These are phyloP conservation scores for Saraca asoca DNA, from an alignment of 331 rosid species.

Conservation along the genomic window DNA sequence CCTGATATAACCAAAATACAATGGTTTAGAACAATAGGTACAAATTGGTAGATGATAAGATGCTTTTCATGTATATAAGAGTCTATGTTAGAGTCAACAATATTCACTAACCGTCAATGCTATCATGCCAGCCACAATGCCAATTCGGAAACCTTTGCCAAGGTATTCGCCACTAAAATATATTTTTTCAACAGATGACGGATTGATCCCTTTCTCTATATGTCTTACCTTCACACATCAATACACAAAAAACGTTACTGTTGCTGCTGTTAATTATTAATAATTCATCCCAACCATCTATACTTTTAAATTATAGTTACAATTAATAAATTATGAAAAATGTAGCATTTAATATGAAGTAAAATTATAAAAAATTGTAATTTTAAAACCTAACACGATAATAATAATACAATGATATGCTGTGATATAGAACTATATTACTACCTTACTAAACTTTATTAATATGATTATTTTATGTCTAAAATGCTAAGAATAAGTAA, in stretches of 20 bases:
- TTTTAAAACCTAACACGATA: too few relatives aligned
- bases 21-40: constrained; percentile 17
- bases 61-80: constrained; percentile 2
- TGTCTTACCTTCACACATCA: constrained; percentile 67
- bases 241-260: constrained; percentile 19
- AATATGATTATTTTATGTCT: too few relatives aligned
- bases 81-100: background rate
- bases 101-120: constrained; percentile 75
- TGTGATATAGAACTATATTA: too few relatives aligned
- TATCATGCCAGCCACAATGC: constrained; percentile 85
- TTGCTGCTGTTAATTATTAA: background rate
- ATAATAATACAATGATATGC: too few relatives aligned
- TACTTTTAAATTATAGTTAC: too few relatives aligned
- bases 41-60: constrained; percentile 21
- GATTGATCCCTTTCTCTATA: constrained; percentile 85
- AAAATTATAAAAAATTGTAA: too few relatives aligned
- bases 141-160: constrained; percentile 74
- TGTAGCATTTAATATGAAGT: too few relatives aligned
- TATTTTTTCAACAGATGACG: constrained; percentile 66
- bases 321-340: too few relatives aligned
- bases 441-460: too few relatives aligned
- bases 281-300: background rate
- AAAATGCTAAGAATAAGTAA: too few relatives aligned
- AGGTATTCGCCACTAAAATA: constrained; percentile 69
- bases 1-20: constrained; percentile 51